Evolutionary conservation across 177 flowering plant genomes (phyloP).

Genomic region (Vitis hybrid): DNA sequence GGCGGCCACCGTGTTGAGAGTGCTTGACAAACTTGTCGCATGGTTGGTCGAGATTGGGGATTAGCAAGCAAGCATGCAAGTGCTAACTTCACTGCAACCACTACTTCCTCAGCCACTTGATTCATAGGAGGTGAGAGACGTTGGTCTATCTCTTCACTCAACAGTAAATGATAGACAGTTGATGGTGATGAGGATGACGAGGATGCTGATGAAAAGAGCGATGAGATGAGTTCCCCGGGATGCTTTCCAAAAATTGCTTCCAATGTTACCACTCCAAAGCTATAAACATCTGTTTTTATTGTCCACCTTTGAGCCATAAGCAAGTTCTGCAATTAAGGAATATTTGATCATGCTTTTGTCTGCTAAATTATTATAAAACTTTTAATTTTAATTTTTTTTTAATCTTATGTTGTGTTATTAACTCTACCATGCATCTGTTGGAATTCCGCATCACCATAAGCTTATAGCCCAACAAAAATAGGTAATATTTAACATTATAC

Average conservation of each 20-base stretch:
- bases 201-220: neutral
- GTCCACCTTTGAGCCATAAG: constrained; percentile 8
- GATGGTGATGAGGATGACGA: neutral
- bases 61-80: constrained; percentile 8
- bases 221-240: constrained; percentile 19
- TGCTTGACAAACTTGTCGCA: constrained; percentile 10
- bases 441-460: no score
- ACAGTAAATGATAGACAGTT: neutral
- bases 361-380: neutral
- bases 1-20: neutral
- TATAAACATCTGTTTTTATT: constrained; percentile 20
- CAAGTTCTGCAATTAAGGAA: constrained; percentile 6
- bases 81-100: constrained; percentile 6
- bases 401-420: no score
- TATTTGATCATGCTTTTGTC: no score
- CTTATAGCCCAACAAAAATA: no score
- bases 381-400: neutral
- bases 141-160: constrained; percentile 16
- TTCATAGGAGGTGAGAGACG: constrained; percentile 9
- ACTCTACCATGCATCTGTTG: no score
- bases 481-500: no score
- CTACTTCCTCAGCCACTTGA: constrained; percentile 1
- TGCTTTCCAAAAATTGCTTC: constrained; percentile 22
- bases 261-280: constrained; percentile 20
- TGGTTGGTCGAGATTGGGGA: constrained; percentile 19